Evolutionary conservation across 805 yeast species (phyloP).

Genomic region (Yueomyces sp.): DNA sequence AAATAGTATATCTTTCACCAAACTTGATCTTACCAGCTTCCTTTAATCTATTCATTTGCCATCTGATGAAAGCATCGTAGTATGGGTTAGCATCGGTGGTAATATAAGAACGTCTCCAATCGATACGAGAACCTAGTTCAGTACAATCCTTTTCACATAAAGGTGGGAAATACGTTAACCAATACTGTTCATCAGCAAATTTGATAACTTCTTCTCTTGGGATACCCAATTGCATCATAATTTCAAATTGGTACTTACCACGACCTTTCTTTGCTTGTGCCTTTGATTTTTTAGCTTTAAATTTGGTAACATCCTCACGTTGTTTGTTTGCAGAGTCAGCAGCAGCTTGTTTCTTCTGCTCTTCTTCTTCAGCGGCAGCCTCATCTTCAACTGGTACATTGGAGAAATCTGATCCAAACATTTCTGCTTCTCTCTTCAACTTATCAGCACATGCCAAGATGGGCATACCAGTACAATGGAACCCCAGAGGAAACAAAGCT

Average conservation of each 20-base stretch:
- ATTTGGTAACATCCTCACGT: slow-evolving; percentile 75
- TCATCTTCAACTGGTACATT: slow-evolving; percentile 53
- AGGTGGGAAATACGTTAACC: slow-evolving; percentile 90
- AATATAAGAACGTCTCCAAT: slow-evolving; percentile 94
- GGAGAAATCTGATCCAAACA: slow-evolving; percentile 71
- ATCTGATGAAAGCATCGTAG: slow-evolving; percentile 87
- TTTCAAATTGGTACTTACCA: slow-evolving; percentile 89
- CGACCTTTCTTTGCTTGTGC: slow-evolving; percentile 90
- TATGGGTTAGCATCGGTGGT: slow-evolving; percentile 93
- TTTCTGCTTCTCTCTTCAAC: slow-evolving; percentile 80
- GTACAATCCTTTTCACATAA: slow-evolving; percentile 70
- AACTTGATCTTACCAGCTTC: slow-evolving; percentile 85
- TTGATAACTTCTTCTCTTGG: slow-evolving; percentile 68
- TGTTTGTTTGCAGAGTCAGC: slow-evolving; percentile 26
- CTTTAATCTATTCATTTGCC: slow-evolving; percentile 89
- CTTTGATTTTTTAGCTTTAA: slow-evolving; percentile 85
- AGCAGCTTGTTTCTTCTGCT: slow-evolving; percentile 13
- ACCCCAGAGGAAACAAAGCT: slow-evolving; percentile 90
- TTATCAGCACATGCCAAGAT: slow-evolving; percentile 93
- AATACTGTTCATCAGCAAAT: slow-evolving; percentile 84
- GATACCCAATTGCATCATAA: slow-evolving; percentile 90
- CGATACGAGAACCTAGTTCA: slow-evolving; percentile 81
- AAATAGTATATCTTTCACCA: slow-evolving; percentile 95
- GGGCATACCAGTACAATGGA: slow-evolving; percentile 99
- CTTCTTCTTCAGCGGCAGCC: slow-evolving; percentile 15